A percentile compares a stretch with the other conserved stretches of the same genome.
Evolutionary conservation across 345 rosid species (phyloP).

Genomic region (Leavenworthia alabamica): DNA sequence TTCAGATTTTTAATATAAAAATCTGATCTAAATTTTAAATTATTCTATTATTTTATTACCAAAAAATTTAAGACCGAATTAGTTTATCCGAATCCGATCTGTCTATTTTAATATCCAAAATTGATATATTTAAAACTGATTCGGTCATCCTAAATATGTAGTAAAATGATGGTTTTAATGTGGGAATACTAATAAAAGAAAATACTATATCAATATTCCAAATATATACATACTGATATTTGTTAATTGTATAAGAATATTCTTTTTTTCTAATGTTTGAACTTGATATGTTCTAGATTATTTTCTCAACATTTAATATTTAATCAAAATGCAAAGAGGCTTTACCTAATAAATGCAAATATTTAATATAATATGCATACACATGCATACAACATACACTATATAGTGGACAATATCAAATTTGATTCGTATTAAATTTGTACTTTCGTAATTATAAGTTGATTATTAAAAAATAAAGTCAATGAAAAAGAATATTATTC

Average conservation of each 20-base stretch:
- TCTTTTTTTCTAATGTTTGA: neutral
- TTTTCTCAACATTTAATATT: neutral
- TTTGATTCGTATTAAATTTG: neutral
- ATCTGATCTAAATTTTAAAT: no score
- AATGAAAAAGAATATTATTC: neutral
- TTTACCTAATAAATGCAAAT: neutral
- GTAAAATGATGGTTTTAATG: neutral
- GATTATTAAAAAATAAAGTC: neutral
- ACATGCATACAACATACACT: constrained; percentile 8
- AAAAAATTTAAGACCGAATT: no score
- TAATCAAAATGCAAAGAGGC: neutral
- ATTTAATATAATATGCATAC: no score
- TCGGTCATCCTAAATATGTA: no score
- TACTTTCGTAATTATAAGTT: neutral
- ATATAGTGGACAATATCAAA: neutral
- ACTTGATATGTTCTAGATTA: neutral
- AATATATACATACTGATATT: neutral
- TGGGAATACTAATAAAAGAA: no score
- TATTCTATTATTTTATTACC: no score
- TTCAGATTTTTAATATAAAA: no score
- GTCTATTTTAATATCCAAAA: no score
- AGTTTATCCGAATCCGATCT: no score
- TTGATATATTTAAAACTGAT: no score
- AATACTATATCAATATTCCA: neutral
- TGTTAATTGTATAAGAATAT: neutral